Percentiles rank a stretch among this genome's conserved stretches.
phyloP scores from a whole-genome alignment of 2,329 filamentous ascomycete genomes.

The Aspergillus pseudoviridinutans region DNA sequence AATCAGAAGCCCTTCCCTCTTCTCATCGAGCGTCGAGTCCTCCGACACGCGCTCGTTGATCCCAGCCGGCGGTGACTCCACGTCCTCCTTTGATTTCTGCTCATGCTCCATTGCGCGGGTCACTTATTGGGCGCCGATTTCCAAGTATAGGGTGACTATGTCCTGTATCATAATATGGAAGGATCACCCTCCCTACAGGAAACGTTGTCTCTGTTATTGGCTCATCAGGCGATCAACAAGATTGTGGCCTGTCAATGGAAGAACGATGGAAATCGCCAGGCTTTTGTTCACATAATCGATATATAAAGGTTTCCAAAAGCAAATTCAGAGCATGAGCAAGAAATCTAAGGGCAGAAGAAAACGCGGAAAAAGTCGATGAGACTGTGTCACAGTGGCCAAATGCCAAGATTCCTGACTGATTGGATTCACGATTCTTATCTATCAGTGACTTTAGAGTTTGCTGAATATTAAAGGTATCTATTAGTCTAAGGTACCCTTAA shows the following conservation, averaged over 20 bases:
- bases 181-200: not conserved
- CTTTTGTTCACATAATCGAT: too few species aligned
- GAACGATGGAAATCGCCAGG: too few species aligned
- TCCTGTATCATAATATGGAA: not conserved
- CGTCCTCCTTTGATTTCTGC: constrained; percentile 10
- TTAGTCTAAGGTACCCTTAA: too few species aligned
- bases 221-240: too few species aligned
- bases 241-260: too few species aligned
- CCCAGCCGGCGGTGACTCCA: constrained; percentile 8
- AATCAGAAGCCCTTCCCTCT: constrained; percentile 28
- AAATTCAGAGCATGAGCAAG: not conserved
- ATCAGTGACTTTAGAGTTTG: not conserved
- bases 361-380: not conserved
- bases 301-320: not conserved
- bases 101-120: not conserved
- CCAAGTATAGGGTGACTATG: not conserved
- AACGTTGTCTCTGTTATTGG: not conserved
- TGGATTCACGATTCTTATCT: not conserved
- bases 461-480: too few species aligned
- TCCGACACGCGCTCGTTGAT: constrained; percentile 15
- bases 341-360: not conserved
- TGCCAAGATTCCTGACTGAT: not conserved
- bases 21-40: constrained; percentile 22
- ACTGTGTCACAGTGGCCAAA: not conserved
- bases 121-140: not conserved